Evolutionary conservation across 2,329 filamentous ascomycete species (phyloP).

Genomic region (Alternaria alternata): DNA sequence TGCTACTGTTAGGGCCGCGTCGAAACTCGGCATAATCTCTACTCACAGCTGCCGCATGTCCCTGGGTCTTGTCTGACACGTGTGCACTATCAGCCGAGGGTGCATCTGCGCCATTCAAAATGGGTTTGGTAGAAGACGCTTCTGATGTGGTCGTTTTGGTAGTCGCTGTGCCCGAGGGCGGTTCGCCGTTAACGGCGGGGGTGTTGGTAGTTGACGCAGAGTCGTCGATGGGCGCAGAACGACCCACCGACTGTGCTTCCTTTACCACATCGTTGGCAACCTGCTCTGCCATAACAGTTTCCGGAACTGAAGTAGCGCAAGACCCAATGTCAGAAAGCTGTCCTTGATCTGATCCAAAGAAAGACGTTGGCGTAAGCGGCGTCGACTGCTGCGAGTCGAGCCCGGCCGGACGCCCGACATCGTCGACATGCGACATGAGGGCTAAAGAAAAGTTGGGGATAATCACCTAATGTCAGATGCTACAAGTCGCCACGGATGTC

Average conservation of each 20-base stretch:
- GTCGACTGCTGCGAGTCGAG: slow-evolving; percentile 29
- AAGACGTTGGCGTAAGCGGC: slow-evolving; percentile 21
- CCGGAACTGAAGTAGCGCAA: slow-evolving; percentile 55
- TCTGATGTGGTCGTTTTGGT: slow-evolving; percentile 37
- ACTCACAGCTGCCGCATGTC: slow-evolving; percentile 36
- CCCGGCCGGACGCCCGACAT: slow-evolving; percentile 28
- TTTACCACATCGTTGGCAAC: slow-evolving; percentile 75
- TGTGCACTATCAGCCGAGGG: slow-evolving; percentile 24
- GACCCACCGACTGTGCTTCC: slow-evolving; percentile 72
- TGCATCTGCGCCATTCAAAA: slow-evolving; percentile 33
- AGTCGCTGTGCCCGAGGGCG: slow-evolving; percentile 48
- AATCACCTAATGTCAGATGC: slow-evolving; percentile 52
- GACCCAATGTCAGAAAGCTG: slow-evolving; percentile 43
- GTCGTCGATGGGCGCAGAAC: slow-evolving; percentile 69
- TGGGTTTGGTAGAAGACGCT: slow-evolving; percentile 50
- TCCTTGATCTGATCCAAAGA: slow-evolving; percentile 36
- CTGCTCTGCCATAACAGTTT: slow-evolving; percentile 77
- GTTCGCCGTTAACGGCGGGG: slow-evolving; percentile 60
- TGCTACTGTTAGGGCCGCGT: slow-evolving; percentile 27
- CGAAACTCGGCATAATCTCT: neutral
- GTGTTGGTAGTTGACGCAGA: slow-evolving; percentile 67
- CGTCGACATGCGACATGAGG: slow-evolving; percentile 34
- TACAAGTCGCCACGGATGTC: slow-evolving; percentile 49
- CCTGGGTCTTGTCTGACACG: slow-evolving; percentile 27
- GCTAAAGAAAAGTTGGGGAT: slow-evolving; percentile 35